A percentile compares a stretch with the other conserved stretches of the same genome.
These are phyloP conservation scores for Tuber magnatum DNA, from an alignment of 495 filamentous ascomycete genomes.

Conservation along the genomic window DNA sequence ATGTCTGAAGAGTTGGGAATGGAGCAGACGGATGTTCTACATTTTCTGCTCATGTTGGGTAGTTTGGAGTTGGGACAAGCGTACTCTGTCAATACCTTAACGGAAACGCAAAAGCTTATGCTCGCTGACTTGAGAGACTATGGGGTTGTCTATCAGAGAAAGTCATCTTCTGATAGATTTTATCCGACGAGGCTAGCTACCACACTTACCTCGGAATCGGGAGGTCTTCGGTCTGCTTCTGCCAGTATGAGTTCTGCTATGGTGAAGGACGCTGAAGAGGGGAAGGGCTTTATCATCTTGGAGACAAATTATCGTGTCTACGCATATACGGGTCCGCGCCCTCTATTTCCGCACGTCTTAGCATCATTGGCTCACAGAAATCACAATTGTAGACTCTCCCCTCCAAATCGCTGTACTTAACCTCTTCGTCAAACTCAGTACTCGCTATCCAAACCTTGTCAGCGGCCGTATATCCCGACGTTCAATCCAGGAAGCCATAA, in stretches of 20 bases:
- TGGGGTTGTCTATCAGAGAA: constrained; percentile 71
- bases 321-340: constrained; percentile 65
- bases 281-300: constrained; percentile 81
- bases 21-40: constrained; percentile 85
- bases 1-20: constrained; percentile 69
- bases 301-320: constrained; percentile 99
- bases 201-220: constrained; percentile 79
- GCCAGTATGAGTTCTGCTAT: constrained; percentile 51
- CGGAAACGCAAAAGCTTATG: constrained; percentile 74
- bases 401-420: constrained; percentile 90
- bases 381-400: constrained; percentile 50
- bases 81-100: constrained; percentile 73
- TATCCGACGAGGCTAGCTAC: constrained; percentile 93
- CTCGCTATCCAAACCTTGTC: constrained; percentile 86
- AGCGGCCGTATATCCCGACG: constrained; percentile 79
- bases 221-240: constrained; percentile 56
- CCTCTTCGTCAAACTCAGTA: constrained; percentile 75
- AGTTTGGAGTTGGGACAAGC: constrained; percentile 82
- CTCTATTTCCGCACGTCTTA: not conserved
- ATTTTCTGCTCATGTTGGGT: constrained; percentile 93
- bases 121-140: constrained; percentile 79
- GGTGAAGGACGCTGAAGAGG: constrained; percentile 43
- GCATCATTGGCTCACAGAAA: not conserved
- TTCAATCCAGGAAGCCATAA: constrained; percentile 76
- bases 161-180: constrained; percentile 55